Evolutionary conservation across 495 filamentous ascomycete species (phyloP).

Genomic region (Lepraria neglecta): DNA sequence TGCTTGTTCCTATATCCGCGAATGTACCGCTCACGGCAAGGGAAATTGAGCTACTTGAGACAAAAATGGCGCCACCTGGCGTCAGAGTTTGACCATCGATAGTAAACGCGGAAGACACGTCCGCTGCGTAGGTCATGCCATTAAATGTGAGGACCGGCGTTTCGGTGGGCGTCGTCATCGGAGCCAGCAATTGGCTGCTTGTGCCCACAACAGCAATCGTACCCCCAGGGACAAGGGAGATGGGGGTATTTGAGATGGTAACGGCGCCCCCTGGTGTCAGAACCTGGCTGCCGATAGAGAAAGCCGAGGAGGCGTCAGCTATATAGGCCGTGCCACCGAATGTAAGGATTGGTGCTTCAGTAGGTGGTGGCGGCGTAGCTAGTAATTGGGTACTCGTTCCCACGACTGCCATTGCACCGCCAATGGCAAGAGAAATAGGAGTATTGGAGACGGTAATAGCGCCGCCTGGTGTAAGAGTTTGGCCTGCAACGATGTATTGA

Average conservation of each 20-base stretch:
- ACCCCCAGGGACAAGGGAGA: background rate
- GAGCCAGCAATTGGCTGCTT: no score
- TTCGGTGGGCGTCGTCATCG: no score
- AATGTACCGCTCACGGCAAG: no score
- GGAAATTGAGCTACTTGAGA: no score
- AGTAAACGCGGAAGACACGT: no score
- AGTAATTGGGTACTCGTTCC: background rate
- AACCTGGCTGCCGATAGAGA: background rate
- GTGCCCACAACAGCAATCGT: no score
- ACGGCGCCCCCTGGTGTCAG: background rate
- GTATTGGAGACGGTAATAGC: background rate
- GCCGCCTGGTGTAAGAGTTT: background rate
- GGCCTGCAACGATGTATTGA: background rate
- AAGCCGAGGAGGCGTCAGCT: background rate
- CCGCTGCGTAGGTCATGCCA: no score
- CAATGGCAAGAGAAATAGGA: background rate
- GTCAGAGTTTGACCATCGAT: no score
- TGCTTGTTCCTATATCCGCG: no score
- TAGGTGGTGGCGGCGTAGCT: background rate
- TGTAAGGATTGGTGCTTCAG: background rate
- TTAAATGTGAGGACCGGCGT: no score
- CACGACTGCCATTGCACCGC: background rate
- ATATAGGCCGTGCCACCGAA: background rate
- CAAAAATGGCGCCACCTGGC: no score
- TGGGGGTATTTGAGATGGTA: background rate